These are phyloP conservation scores for Pelargonium fulgidum DNA, from an alignment of 441 rosid species.

Conservation along the genomic window DNA sequence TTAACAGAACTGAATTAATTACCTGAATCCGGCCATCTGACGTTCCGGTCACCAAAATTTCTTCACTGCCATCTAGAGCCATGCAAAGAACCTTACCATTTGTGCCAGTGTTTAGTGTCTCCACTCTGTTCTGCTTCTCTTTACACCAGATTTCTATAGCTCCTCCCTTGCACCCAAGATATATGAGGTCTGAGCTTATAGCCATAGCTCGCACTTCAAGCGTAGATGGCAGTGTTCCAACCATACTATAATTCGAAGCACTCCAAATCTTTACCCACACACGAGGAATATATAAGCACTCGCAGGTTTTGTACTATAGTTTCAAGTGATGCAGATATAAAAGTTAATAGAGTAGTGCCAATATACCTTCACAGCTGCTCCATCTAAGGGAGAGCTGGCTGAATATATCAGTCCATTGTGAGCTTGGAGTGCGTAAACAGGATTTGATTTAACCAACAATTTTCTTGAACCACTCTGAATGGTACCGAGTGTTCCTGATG, in stretches of 20 bases:
- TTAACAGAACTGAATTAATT: background rate
- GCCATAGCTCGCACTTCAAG: constrained; percentile 47
- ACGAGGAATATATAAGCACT: background rate
- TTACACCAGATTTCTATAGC: constrained; percentile 57
- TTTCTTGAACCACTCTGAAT: constrained; percentile 60
- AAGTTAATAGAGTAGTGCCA: background rate
- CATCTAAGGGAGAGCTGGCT: constrained; percentile 48
- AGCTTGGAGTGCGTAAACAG: constrained; percentile 46
- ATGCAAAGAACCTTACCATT: constrained; percentile 40
- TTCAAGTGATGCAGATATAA: background rate
- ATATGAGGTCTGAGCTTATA: constrained; percentile 52
- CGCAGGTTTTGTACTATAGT: background rate
- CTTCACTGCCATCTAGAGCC: constrained; percentile 51
- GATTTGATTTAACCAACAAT: constrained; percentile 50
- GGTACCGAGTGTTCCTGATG: constrained; percentile 48
- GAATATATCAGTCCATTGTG: constrained; percentile 47
- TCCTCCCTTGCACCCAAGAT: constrained; percentile 66
- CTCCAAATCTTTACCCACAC: constrained; percentile 45
- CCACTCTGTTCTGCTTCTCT: constrained; percentile 43
- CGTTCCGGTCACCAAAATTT: constrained; percentile 52
- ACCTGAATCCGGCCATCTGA: constrained; percentile 68
- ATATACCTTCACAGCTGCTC: constrained; percentile 56
- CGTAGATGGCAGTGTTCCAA: constrained; percentile 41
- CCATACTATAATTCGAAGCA: constrained; percentile 35
- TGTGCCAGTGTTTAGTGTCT: constrained; percentile 38